phyloP scores from a whole-genome alignment of 345 rosid genomes.

The Cardamine chenopodiifolia region DNA sequence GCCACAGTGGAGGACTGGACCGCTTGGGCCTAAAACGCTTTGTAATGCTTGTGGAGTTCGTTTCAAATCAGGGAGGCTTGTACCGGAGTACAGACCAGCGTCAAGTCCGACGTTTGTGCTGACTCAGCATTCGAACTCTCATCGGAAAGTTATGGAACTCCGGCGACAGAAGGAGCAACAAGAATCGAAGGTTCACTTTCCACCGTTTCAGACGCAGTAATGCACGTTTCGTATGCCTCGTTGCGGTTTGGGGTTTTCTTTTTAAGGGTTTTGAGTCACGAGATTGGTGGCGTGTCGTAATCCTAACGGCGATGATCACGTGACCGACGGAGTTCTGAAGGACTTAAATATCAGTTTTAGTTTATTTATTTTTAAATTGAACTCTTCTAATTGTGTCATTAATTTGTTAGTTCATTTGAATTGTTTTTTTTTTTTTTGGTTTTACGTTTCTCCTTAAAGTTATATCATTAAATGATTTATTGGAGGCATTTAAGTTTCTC shows the following conservation, averaged over 20 bases:
- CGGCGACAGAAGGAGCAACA: conserved; percentile 67
- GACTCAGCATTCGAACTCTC: conserved; percentile 82
- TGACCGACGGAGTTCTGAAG: conserved; percentile 23
- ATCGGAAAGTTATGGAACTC: conserved; percentile 81
- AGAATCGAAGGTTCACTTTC: conserved; percentile 22
- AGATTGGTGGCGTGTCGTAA: conserved; percentile 36
- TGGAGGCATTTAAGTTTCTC: conserved; percentile 34
- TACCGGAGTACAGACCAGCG: conserved; percentile 82
- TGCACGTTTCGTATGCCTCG: conserved; percentile 22
- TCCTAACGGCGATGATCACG: conserved; percentile 37
- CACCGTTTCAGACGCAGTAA: conserved; percentile 27
- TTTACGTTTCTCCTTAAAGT: conserved; percentile 18
- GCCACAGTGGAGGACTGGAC: conserved; percentile 89
- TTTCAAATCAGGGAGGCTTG: conserved; percentile 74
- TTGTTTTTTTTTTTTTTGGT: not conserved
- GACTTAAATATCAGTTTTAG: conserved; percentile 22
- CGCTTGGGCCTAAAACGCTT: conserved; percentile 74
- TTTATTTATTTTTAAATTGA: not conserved
- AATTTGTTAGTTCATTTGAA: conserved; percentile 37
- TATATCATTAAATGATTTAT: conserved; percentile 39
- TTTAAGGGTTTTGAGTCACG: conserved; percentile 33
- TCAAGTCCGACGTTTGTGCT: conserved; percentile 76
- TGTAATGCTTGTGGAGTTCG: conserved; percentile 86
- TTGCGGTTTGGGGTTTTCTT: conserved; percentile 14
- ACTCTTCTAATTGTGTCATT: conserved; percentile 40